Percentiles rank a stretch among this genome's conserved stretches.
phyloP scores from a whole-genome alignment of 2,329 filamentous ascomycete genomes.

The Apiospora arundinis region DNA sequence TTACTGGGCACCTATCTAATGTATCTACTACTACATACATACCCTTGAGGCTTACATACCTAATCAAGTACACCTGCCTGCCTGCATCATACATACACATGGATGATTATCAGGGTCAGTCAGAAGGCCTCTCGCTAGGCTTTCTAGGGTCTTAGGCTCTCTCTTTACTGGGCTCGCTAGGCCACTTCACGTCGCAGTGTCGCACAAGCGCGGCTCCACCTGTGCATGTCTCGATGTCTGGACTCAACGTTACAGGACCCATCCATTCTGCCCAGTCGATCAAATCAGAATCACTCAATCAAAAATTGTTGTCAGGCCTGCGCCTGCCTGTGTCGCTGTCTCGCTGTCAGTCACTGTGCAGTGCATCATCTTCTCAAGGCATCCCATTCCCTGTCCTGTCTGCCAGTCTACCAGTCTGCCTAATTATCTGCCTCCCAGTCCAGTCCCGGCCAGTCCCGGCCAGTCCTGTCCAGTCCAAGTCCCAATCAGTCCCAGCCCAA shows the following conservation, averaged over 20 bases:
- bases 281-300: constrained; percentile 16
- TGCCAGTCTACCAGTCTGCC: too few relatives aligned
- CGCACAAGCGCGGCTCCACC: constrained; percentile 5
- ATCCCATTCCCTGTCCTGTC: too few relatives aligned
- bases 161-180: background rate
- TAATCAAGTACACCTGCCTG: background rate
- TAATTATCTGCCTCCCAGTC: too few relatives aligned
- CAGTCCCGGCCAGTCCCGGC: too few relatives aligned
- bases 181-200: constrained; percentile 11
- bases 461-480: too few relatives aligned
- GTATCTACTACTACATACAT: too few relatives aligned
- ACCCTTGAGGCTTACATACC: background rate
- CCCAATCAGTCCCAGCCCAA: too few relatives aligned
- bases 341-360: background rate
- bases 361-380: too few relatives aligned
- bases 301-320: background rate
- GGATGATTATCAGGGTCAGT: background rate
- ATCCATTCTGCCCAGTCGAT: background rate
- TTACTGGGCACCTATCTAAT: background rate
- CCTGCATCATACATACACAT: too few relatives aligned
- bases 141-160: background rate
- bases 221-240: background rate
- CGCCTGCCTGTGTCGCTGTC: too few relatives aligned
- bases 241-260: constrained; percentile 13
- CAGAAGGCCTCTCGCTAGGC: background rate